These are phyloP conservation scores for Thraustochytrium striatum DNA, from an alignment of 352 stramenopile genomes.

Conservation along the genomic window DNA sequence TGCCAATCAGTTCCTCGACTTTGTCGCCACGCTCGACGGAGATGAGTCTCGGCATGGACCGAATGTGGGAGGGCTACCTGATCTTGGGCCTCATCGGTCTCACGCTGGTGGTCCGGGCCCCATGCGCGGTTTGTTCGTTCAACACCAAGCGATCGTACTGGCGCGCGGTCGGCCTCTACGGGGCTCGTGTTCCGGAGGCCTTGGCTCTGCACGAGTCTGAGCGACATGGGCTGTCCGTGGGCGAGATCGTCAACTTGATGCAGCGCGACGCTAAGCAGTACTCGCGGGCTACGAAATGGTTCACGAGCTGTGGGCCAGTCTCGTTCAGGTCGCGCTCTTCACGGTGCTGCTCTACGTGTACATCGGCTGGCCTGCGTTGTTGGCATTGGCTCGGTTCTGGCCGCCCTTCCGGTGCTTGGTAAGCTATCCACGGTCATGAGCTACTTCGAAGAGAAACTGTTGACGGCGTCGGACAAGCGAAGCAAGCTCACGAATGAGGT, in stretches of 20 bases:
- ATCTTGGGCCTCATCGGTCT: not conserved
- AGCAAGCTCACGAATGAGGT: slow-evolving; percentile 89
- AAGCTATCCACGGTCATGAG: slow-evolving; percentile 76
- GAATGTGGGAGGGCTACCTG: not conserved
- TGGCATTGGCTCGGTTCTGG: slow-evolving; percentile 78
- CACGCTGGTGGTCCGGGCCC: not conserved
- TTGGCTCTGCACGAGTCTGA: not conserved
- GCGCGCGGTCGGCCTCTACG: too few relatives aligned
- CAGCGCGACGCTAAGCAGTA: not conserved
- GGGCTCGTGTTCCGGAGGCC: slow-evolving; percentile 59
- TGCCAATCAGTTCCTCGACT: not conserved
- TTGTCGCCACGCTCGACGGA: slow-evolving; percentile 7
- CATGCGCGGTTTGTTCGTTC: slow-evolving; percentile 43
- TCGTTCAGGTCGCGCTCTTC: not conserved
- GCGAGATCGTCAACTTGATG: slow-evolving; percentile 34
- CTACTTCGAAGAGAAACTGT: slow-evolving; percentile 71
- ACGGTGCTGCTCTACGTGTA: not conserved
- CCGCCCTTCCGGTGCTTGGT: slow-evolving; percentile 82
- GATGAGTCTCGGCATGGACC: not conserved
- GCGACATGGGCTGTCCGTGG: not conserved
- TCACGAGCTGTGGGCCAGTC: not conserved
- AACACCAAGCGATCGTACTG: not conserved
- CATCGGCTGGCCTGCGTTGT: slow-evolving; percentile 54
- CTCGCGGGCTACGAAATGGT: slow-evolving; percentile 52
- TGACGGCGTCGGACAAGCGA: slow-evolving; percentile 71